These are phyloP conservation scores for Echria macrotheca DNA, from an alignment of 495 filamentous ascomycete genomes.

Conservation along the genomic window DNA sequence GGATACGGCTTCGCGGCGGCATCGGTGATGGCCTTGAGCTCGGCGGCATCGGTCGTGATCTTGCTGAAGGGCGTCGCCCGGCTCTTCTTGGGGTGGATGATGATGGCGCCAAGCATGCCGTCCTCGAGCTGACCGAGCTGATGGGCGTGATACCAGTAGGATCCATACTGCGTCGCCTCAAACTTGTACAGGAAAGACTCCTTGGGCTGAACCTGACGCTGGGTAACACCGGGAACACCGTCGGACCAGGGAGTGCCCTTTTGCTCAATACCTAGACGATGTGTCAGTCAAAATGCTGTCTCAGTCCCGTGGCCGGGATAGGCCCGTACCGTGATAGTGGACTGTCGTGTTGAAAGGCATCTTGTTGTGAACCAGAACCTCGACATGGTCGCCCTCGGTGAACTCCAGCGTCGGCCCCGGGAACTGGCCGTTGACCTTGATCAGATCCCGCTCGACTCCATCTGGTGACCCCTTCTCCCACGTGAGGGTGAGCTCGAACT, in stretches of 20 bases:
- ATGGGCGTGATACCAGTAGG: slow-evolving; percentile 55
- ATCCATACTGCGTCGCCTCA: slow-evolving; percentile 45
- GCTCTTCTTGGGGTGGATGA: slow-evolving; percentile 40
- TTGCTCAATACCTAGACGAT: slow-evolving; percentile 41
- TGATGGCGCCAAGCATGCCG: slow-evolving; percentile 48
- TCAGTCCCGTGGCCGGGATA: no score
- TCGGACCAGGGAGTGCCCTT: slow-evolving; percentile 37
- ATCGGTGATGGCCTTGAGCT: slow-evolving; percentile 38
- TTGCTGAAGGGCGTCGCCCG: slow-evolving; percentile 40
- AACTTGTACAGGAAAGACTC: slow-evolving; percentile 42
- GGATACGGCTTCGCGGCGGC: slow-evolving; percentile 42
- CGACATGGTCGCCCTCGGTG: slow-evolving; percentile 46
- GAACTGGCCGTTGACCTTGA: slow-evolving; percentile 46
- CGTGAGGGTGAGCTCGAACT: slow-evolving; percentile 28
- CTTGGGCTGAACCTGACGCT: slow-evolving; percentile 42
- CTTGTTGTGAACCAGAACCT: slow-evolving; percentile 43
- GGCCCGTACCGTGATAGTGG: slow-evolving; percentile 46
- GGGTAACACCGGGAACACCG: slow-evolving; percentile 33
- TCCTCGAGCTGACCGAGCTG: slow-evolving; percentile 42
- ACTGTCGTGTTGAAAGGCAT: slow-evolving; percentile 44
- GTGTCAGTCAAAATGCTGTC: slow-evolving; percentile 15
- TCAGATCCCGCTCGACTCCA: slow-evolving; percentile 39
- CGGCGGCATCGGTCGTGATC: slow-evolving; percentile 35
- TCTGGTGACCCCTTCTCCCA: slow-evolving; percentile 36
- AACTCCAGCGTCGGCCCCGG: slow-evolving; percentile 44